phyloP scores from a whole-genome alignment of 139 green algal species.

The Tetraselmis striata region DNA sequence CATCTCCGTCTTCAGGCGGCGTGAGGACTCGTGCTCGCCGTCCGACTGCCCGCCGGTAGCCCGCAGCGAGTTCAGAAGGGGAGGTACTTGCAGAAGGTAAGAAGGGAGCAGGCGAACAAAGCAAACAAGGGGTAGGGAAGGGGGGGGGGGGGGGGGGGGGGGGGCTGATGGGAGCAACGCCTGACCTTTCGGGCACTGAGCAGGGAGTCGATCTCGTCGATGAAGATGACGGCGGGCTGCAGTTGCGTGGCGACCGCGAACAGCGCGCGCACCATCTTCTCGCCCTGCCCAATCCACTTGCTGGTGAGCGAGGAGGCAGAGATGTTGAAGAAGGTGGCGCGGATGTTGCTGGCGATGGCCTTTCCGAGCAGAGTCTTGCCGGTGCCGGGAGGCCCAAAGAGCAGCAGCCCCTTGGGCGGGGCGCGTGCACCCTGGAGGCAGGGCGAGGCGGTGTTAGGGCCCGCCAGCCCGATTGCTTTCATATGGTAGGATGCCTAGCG shows the following conservation, averaged over 20 bases:
- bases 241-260: slow-evolving; percentile 75
- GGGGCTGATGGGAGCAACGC: neutral
- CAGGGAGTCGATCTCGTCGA: slow-evolving; percentile 99
- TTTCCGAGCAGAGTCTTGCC: slow-evolving; percentile 96
- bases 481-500: too few relatives aligned
- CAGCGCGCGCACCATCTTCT: slow-evolving; percentile 83
- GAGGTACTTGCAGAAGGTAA: neutral
- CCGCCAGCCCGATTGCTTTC: too few relatives aligned
- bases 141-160: neutral
- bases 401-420: slow-evolving; percentile 82
- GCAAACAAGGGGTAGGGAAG: neutral
- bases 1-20: slow-evolving; percentile 96
- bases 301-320: slow-evolving; percentile 85
- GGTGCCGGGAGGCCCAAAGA: slow-evolving; percentile 79
- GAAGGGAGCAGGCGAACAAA: neutral
- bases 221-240: slow-evolving; percentile 95
- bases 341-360: slow-evolving; percentile 90
- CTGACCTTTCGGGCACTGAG: slow-evolving; percentile 72
- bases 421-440: slow-evolving; percentile 59
- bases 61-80: neutral
- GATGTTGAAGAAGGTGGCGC: slow-evolving; percentile 98
- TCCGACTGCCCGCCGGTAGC: slow-evolving; percentile 5
- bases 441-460: neutral
- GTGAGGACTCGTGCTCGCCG: slow-evolving; percentile 90
- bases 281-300: slow-evolving; percentile 99